These are phyloP conservation scores for Triticum monococcum DNA, from an alignment of 176 grass and related monocot species.

Conservation along the genomic window DNA sequence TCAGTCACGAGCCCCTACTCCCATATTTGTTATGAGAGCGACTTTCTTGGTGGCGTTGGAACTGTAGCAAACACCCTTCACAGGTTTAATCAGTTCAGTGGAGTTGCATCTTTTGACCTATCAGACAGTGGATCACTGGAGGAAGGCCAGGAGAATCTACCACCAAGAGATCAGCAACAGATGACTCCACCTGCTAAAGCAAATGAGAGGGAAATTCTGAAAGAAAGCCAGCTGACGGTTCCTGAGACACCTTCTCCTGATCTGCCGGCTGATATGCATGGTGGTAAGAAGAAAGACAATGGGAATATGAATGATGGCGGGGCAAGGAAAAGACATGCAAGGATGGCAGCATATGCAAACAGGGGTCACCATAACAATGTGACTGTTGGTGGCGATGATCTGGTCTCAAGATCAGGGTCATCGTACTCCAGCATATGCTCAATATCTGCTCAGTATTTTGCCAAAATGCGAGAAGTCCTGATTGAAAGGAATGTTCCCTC, in stretches of 20 bases:
- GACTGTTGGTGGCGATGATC: slow-evolving; percentile 56
- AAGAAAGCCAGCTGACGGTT: slow-evolving; percentile 86
- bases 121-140: slow-evolving; percentile 58
- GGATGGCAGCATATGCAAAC: slow-evolving; percentile 54
- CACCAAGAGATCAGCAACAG: slow-evolving; percentile 73
- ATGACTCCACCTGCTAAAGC: slow-evolving; percentile 77
- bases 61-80: slow-evolving; percentile 46
- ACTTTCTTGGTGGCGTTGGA: slow-evolving; percentile 45
- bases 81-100: slow-evolving; percentile 57
- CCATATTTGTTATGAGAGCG: slow-evolving; percentile 80
- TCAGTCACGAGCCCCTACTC: slow-evolving; percentile 91
- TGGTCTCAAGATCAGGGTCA: slow-evolving; percentile 67
- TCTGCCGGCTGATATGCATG: slow-evolving; percentile 63
- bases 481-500: slow-evolving; percentile 90
- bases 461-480: slow-evolving; percentile 86
- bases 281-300: slow-evolving; percentile 84
- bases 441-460: slow-evolving; percentile 84
- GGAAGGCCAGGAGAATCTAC: slow-evolving; percentile 76
- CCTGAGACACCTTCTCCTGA: slow-evolving; percentile 99
- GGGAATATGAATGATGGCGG: slow-evolving; percentile 64
- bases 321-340: slow-evolving; percentile 84
- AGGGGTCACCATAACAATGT: slow-evolving; percentile 60
- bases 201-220: slow-evolving; percentile 70
- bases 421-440: slow-evolving; percentile 81
- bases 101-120: slow-evolving; percentile 68